Evolutionary conservation across 2,329 filamentous ascomycete species (phyloP).

Genomic region (Coniochaeta sp.): DNA sequence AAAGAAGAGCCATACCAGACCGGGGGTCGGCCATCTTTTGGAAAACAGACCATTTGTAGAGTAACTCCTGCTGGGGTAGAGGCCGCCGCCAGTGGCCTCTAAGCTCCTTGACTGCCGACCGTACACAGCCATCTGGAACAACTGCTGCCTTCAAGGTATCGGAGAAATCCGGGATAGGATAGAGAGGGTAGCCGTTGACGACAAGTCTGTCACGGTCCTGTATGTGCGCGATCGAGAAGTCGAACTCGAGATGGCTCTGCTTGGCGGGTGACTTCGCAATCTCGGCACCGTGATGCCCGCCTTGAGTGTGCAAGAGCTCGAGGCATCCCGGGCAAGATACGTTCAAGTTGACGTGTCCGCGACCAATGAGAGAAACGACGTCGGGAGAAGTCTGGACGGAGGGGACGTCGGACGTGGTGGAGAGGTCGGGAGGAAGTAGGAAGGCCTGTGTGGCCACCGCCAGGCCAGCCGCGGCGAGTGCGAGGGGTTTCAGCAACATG

Average conservation of each 20-base stretch:
- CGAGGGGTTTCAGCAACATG: slow-evolving; percentile 34
- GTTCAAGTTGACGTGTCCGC: slow-evolving; percentile 31
- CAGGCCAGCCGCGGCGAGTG: slow-evolving; percentile 32
- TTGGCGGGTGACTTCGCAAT: slow-evolving; percentile 13
- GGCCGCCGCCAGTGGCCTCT: slow-evolving; percentile 8
- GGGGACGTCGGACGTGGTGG: slow-evolving; percentile 31
- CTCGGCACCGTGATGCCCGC: slow-evolving; percentile 16
- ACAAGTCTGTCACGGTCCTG: slow-evolving; percentile 37
- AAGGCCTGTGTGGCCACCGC: slow-evolving; percentile 34
- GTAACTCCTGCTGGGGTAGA: slow-evolving; percentile 24
- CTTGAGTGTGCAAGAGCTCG: slow-evolving; percentile 26
- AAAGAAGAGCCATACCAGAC: slow-evolving; percentile 43
- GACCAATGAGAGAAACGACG: slow-evolving; percentile 11
- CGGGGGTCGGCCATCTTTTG: slow-evolving; percentile 40
- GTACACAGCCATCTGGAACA: slow-evolving; percentile 23
- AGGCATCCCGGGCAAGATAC: slow-evolving; percentile 49
- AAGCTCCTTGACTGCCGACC: slow-evolving; percentile 13
- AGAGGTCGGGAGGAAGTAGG: slow-evolving; percentile 44
- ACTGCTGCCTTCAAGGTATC: slow-evolving; percentile 38
- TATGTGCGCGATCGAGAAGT: slow-evolving; percentile 44
- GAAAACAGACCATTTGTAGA: slow-evolving; percentile 39
- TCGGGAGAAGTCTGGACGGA: slow-evolving; percentile 32
- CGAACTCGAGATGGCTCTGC: slow-evolving; percentile 39
- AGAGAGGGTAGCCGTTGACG: slow-evolving; percentile 55
- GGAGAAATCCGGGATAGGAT: slow-evolving; percentile 41